A percentile compares a stretch with the other conserved stretches of the same genome.
Conservation (phyloP, 1,139 yeast genomes). For the Komagataea norvegica region DNA sequence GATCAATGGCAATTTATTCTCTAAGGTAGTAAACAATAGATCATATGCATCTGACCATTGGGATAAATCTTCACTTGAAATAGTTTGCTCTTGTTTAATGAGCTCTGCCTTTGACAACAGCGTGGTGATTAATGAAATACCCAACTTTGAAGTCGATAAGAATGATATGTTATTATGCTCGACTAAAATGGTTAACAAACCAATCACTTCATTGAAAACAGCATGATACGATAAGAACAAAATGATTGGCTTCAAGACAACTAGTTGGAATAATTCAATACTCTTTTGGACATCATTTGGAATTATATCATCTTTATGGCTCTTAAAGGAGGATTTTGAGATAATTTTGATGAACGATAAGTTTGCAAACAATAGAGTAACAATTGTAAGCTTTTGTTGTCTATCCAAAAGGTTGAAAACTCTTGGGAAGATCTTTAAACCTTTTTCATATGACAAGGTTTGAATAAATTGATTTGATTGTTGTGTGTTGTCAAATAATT, state of each 20-base stretch:
- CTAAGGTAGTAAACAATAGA: slow-evolving; percentile 71
- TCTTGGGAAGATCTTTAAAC: slow-evolving; percentile 84
- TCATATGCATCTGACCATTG: slow-evolving; percentile 86
- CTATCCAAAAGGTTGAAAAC: slow-evolving; percentile 76
- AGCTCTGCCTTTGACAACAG: slow-evolving; percentile 89
- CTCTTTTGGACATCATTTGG: slow-evolving; percentile 57
- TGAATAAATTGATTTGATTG: slow-evolving; percentile 78
- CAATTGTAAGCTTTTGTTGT: slow-evolving; percentile 73
- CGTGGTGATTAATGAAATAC: slow-evolving; percentile 82
- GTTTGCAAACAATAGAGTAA: slow-evolving; percentile 77
- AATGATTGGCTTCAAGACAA: slow-evolving; percentile 82
- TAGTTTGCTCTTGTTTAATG: slow-evolving; percentile 73
- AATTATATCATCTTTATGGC: slow-evolving; percentile 43
- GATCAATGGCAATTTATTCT: slow-evolving; percentile 69
- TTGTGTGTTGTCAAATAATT: slow-evolving; percentile 53
- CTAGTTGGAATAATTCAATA: slow-evolving; percentile 75
- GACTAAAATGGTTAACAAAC: slow-evolving; percentile 69
- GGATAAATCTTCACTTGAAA: slow-evolving; percentile 41
- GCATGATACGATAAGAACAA: slow-evolving; percentile 76
- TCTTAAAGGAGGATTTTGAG: slow-evolving; percentile 71
- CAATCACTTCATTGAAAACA: slow-evolving; percentile 74
- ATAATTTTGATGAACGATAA: slow-evolving; percentile 78
- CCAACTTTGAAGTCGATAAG: slow-evolving; percentile 78
- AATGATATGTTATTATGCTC: slow-evolving; percentile 69
- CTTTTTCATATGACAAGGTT: slow-evolving; percentile 79